Conservation (phyloP, 2,329 filamentous ascomycete species). For the Colletotrichum siamense region DNA sequence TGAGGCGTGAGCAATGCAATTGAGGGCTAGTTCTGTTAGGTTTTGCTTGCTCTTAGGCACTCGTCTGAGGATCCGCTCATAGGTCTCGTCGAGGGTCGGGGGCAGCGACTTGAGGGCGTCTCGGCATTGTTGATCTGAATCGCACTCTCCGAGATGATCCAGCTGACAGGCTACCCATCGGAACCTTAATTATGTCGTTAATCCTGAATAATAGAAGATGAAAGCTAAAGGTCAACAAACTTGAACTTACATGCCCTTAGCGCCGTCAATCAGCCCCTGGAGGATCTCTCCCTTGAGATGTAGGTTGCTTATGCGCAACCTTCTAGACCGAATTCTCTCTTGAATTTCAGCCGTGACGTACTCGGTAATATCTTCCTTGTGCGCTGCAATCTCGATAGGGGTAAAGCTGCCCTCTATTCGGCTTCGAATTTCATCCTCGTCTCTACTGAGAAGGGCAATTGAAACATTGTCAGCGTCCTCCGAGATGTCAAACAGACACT, state of each 20-base stretch:
- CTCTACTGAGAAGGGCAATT: not conserved
- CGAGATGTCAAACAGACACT: not conserved
- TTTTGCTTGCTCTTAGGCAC: not conserved
- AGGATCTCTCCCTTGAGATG: not conserved
- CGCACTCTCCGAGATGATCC: not conserved
- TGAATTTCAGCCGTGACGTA: not conserved
- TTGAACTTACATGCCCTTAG: not conserved
- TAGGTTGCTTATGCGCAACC: not conserved
- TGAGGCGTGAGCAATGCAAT: not conserved
- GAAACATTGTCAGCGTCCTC: not conserved
- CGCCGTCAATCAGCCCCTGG: not conserved
- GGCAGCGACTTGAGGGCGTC: not conserved
- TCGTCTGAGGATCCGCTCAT: not conserved
- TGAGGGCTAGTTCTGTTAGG: fast-evolving
- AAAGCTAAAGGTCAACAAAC: fast-evolving
- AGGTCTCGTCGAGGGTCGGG: not conserved
- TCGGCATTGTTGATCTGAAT: not conserved
- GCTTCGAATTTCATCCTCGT: not conserved
- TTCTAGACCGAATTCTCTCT: not conserved
- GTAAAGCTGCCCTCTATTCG: not conserved
- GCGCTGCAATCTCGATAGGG: not conserved
- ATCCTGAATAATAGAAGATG: not conserved
- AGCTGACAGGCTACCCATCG: slow-evolving; percentile 8
- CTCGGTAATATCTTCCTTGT: not conserved
- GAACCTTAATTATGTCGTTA: not conserved